Percentiles rank a stretch among this genome's conserved stretches.
These are phyloP conservation scores for Metarhizium humberi DNA, from an alignment of 2,329 filamentous ascomycete species.

Conservation along the genomic window DNA sequence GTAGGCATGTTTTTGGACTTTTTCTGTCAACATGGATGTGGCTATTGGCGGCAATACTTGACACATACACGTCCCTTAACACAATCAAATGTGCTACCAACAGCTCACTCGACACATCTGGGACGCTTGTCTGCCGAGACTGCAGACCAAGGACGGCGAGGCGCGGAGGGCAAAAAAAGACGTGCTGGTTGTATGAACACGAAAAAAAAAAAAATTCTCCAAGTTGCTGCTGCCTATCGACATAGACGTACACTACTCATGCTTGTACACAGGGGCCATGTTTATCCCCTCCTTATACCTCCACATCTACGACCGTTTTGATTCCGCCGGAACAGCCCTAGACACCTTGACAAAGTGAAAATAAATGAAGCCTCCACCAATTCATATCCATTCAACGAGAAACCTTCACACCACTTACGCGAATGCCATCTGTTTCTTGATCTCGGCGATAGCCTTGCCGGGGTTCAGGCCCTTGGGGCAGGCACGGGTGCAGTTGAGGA, in stretches of 20 bases:
- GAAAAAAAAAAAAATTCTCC: too few relatives aligned
- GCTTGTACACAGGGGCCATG: constrained; percentile 5
- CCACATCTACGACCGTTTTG: not conserved
- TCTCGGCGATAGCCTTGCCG: constrained; percentile 88
- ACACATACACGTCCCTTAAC: not conserved
- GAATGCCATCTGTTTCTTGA: constrained; percentile 91
- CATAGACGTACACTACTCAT: constrained; percentile 9
- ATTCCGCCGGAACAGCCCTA: not conserved
- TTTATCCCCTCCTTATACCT: constrained; percentile 1
- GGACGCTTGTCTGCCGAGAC: too few relatives aligned
- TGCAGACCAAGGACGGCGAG: not conserved
- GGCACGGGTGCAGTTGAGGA: constrained; percentile 95
- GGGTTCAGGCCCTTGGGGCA: constrained; percentile 99
- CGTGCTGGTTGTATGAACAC: too few relatives aligned
- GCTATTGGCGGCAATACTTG: not conserved
- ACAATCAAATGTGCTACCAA: not conserved
- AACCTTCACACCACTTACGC: not conserved
- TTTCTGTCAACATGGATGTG: not conserved
- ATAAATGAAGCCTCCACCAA: not conserved
- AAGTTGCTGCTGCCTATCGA: not conserved
- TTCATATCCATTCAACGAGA: not conserved
- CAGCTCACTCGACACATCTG: too few relatives aligned
- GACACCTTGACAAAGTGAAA: constrained; percentile 1
- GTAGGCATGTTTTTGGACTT: not conserved
- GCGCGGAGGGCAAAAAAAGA: too few relatives aligned